phyloP scores from a whole-genome alignment of 2,329 filamentous ascomycete genomes.

The Neoascochyta sp. region DNA sequence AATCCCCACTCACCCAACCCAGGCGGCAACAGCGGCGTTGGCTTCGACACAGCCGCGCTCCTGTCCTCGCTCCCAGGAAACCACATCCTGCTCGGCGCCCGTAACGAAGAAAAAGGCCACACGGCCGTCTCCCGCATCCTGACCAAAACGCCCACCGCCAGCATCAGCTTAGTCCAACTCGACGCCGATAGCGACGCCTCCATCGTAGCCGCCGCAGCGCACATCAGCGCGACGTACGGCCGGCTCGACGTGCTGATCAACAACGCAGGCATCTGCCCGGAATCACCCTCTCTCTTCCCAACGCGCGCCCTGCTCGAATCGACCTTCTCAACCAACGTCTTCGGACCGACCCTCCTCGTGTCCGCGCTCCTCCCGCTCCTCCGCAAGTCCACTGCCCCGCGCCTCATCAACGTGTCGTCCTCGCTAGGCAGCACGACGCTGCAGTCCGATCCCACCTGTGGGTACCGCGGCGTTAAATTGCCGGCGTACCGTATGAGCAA shows the following conservation, averaged over 20 bases:
- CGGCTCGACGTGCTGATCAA: slow-evolving; percentile 79
- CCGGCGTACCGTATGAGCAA: slow-evolving; percentile 37
- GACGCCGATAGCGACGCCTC: slow-evolving; percentile 36
- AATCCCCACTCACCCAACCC: slow-evolving; percentile 3
- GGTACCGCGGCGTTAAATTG: slow-evolving; percentile 2
- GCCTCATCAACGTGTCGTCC: slow-evolving; percentile 38
- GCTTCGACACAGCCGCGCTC: slow-evolving; percentile 31
- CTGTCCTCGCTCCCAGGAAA: slow-evolving; percentile 26
- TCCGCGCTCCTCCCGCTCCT: slow-evolving; percentile 34
- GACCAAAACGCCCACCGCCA: slow-evolving; percentile 25
- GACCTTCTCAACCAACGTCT: slow-evolving; percentile 39
- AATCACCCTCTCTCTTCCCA: slow-evolving; percentile 6
- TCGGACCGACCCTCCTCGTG: slow-evolving; percentile 33
- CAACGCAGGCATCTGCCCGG: slow-evolving; percentile 64
- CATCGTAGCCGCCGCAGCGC: slow-evolving; percentile 34
- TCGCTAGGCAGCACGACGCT: slow-evolving; percentile 30
- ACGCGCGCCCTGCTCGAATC: slow-evolving; percentile 18
- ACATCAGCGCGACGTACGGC: slow-evolving; percentile 24
- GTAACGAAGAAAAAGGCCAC: slow-evolving; percentile 31
- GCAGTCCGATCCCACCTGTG: slow-evolving; percentile 12
- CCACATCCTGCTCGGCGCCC: slow-evolving; percentile 38
- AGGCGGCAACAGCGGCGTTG: slow-evolving; percentile 38
- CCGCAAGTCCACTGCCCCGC: slow-evolving; percentile 24
- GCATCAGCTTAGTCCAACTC: slow-evolving; percentile 32
- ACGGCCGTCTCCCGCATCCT: slow-evolving; percentile 28